Evolutionary conservation across 2,329 filamentous ascomycete genomes (phyloP).

Genomic region (Fusarium brachygibbosum): DNA sequence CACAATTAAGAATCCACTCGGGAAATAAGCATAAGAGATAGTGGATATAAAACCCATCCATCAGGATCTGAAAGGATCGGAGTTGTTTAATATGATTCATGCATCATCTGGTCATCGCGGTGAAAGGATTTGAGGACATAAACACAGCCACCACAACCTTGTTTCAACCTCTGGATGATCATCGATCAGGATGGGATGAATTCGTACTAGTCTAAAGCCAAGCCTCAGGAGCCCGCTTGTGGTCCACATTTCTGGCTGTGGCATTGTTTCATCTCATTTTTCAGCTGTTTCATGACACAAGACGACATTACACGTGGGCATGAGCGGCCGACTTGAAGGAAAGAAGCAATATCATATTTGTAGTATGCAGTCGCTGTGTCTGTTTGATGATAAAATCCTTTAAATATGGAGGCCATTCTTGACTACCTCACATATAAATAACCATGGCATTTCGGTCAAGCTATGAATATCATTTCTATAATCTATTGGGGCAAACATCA

Average conservation of each 20-base stretch:
- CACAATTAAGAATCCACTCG: background rate
- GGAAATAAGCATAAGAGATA: background rate
- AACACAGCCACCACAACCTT: constrained; percentile 6
- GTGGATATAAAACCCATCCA: background rate
- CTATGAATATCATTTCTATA: too few relatives aligned
- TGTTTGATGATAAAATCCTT: background rate
- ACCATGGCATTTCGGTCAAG: too few relatives aligned
- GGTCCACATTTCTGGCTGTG: background rate
- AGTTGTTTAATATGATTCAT: background rate
- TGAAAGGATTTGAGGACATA: background rate
- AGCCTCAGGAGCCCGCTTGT: constrained; percentile 3
- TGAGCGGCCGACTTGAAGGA: background rate
- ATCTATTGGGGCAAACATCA: too few relatives aligned
- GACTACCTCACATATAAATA: too few relatives aligned
- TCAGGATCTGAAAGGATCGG: constrained; percentile 1
- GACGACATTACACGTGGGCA: background rate
- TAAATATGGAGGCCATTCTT: too few relatives aligned
- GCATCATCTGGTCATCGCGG: background rate
- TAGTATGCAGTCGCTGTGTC: background rate
- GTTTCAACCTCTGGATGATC: background rate
- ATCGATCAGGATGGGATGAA: background rate
- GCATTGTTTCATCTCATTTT: background rate
- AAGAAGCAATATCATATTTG: background rate
- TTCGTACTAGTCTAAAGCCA: background rate
- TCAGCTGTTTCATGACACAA: constrained; percentile 3